phyloP scores from a whole-genome alignment of 2,329 filamentous ascomycete genomes.

The Ophiocordyceps camponoti-leonardi region DNA sequence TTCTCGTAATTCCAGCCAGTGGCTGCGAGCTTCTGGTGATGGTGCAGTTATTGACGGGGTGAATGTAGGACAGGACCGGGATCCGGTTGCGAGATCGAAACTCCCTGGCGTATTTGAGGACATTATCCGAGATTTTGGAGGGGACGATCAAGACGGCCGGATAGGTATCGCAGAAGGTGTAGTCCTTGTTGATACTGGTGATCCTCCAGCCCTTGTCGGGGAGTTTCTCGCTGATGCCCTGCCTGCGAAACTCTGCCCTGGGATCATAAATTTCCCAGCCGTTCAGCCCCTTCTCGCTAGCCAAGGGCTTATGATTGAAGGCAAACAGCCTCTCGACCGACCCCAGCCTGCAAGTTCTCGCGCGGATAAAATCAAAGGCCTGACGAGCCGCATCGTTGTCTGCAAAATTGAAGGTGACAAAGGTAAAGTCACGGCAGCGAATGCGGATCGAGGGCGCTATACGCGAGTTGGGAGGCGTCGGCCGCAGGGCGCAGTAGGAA shows the following conservation, averaged over 20 bases:
- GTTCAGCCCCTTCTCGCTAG: conserved; percentile 54
- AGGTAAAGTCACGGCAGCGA: conserved; percentile 84
- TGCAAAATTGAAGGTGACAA: conserved; percentile 76
- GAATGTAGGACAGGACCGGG: conserved; percentile 83
- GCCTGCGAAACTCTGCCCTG: conserved; percentile 66
- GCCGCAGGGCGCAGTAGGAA: conserved; percentile 59
- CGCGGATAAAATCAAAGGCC: conserved; percentile 72
- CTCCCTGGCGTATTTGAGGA: conserved; percentile 77
- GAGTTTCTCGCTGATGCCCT: conserved; percentile 75
- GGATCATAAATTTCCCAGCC: conserved; percentile 80
- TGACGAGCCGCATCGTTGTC: conserved; percentile 61
- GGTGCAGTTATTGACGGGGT: conserved; percentile 90
- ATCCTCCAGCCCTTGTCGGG: conserved; percentile 72
- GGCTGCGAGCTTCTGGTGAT: conserved; percentile 93
- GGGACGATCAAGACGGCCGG: conserved; percentile 74
- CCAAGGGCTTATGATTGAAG: conserved; percentile 65
- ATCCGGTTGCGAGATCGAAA: conserved; percentile 84
- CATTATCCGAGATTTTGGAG: conserved; percentile 84
- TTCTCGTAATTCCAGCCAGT: conserved; percentile 66
- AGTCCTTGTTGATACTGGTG: conserved; percentile 78
- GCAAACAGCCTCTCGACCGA: conserved; percentile 81
- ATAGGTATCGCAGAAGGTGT: conserved; percentile 84
- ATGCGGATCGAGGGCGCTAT: conserved; percentile 71
- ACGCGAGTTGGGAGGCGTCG: conserved; percentile 50
- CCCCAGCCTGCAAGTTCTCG: conserved; percentile 65